phyloP scores from a whole-genome alignment of 169 alveolate genomes.

The Eimeria falciformis region DNA sequence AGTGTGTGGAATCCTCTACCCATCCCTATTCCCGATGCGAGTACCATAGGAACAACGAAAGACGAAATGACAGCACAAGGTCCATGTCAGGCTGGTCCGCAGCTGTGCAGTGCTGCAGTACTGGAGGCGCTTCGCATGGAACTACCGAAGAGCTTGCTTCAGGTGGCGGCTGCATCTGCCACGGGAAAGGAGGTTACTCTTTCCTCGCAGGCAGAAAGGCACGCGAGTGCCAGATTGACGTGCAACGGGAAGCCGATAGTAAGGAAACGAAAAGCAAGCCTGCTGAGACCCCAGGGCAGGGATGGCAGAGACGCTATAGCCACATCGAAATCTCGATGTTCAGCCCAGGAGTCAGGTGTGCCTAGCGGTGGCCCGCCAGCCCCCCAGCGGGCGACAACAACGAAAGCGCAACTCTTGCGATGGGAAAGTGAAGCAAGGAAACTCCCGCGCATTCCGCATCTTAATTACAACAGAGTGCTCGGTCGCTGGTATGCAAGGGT shows the following conservation, averaged over 20 bases:
- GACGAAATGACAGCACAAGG: neutral
- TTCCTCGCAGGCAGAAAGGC: neutral
- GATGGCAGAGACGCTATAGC: conserved; percentile 17
- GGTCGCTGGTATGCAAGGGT: conserved; percentile 79
- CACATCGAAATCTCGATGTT: neutral
- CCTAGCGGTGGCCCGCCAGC: conserved; percentile 37
- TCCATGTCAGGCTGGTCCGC: neutral
- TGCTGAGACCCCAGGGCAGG: conserved; percentile 36
- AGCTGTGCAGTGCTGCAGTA: conserved; percentile 27
- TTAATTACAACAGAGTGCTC: conserved; percentile 75
- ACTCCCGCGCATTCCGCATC: conserved; percentile 77
- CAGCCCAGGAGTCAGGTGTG: conserved; percentile 30
- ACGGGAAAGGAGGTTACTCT: neutral
- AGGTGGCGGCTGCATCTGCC: conserved; percentile 43
- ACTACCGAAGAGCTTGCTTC: conserved; percentile 57
- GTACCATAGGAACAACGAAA: neutral
- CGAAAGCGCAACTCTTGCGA: conserved; percentile 69
- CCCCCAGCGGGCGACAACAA: conserved; percentile 67
- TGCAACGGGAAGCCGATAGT: conserved; percentile 41
- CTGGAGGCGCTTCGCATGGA: conserved; percentile 69
- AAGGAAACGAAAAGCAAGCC: conserved; percentile 59
- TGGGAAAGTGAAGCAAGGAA: conserved; percentile 75
- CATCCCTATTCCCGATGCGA: conserved; percentile 51
- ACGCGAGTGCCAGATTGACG: conserved; percentile 18
- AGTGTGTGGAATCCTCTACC: conserved; percentile 59